phyloP scores from a whole-genome alignment of 805 yeast genomes.

The Sugiyamaella valdiviana region DNA sequence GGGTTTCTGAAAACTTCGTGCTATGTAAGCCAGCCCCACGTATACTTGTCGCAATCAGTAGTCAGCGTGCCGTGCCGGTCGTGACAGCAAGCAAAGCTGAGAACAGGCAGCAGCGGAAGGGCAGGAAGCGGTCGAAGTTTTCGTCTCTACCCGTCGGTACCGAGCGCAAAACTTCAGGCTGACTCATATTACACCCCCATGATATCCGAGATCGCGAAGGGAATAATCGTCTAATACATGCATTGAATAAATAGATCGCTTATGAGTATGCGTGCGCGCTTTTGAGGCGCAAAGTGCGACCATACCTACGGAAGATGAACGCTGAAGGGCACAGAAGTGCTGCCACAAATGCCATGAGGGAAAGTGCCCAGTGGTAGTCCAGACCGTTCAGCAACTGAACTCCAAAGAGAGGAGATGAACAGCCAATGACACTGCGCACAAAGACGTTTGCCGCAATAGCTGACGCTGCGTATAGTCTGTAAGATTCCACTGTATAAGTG shows the following conservation, averaged over 20 bases:
- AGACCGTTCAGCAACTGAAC: conserved; percentile 72
- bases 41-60: too few relatives aligned
- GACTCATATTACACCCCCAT: too few relatives aligned
- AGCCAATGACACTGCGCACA: conserved; percentile 65
- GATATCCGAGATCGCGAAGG: too few relatives aligned
- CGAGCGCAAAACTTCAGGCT: too few relatives aligned
- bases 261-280: conserved; percentile 17
- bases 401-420: conserved; percentile 79
- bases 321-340: conserved; percentile 43
- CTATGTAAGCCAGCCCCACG: too few relatives aligned
- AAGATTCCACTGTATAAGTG: conserved; percentile 23
- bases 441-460: conserved; percentile 85
- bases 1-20: too few relatives aligned
- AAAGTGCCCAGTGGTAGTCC: conserved; percentile 70
- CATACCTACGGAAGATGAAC: conserved; percentile 39
- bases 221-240: too few relatives aligned
- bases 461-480: conserved; percentile 62
- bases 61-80: too few relatives aligned
- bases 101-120: too few relatives aligned
- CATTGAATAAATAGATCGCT: not conserved
- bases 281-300: conserved; percentile 35
- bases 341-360: conserved; percentile 47
- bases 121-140: too few relatives aligned
- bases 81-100: too few relatives aligned
- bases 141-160: too few relatives aligned